A percentile compares a stretch with the other conserved stretches of the same genome.
These are phyloP conservation scores for Lasiosphaeriaceae sp. DNA, from an alignment of 495 filamentous ascomycete species.

Conservation along the genomic window DNA sequence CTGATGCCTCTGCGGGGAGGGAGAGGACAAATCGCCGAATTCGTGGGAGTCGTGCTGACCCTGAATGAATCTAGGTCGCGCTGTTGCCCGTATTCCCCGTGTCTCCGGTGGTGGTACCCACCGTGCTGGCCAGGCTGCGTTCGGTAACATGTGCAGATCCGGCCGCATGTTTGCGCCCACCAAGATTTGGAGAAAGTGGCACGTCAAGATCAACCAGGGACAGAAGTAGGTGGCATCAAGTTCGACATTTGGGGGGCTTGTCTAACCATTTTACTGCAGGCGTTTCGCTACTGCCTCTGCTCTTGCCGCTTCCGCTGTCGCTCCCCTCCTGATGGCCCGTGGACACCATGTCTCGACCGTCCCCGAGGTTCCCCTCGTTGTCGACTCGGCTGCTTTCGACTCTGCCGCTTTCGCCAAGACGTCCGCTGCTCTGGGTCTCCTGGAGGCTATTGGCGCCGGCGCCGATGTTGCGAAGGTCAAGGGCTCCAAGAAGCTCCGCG, in stretches of 20 bases:
- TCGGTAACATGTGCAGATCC: constrained; percentile 99
- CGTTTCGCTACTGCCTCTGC: constrained; percentile 97
- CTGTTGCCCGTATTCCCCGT: constrained; percentile 99
- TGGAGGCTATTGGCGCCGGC: constrained; percentile 85
- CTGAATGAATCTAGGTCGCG: constrained; percentile 64
- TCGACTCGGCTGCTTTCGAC: constrained; percentile 83
- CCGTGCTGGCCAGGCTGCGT: constrained; percentile 98
- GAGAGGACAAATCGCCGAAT: background rate
- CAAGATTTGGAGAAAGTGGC: constrained; percentile 99
- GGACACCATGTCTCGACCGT: constrained; percentile 91
- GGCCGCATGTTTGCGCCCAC: constrained; percentile 99
- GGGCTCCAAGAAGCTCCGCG: constrained; percentile 87
- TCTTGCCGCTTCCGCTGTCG: constrained; percentile 90
- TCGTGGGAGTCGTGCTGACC: constrained; percentile 1
- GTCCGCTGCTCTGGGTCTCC: constrained; percentile 75
- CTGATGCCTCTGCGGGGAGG: background rate
- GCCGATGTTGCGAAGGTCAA: constrained; percentile 90
- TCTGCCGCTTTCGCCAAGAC: constrained; percentile 79
- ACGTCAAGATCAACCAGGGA: constrained; percentile 98
- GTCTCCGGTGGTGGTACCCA: constrained; percentile 99
- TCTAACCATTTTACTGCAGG: constrained; percentile 39
- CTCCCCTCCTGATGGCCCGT: constrained; percentile 90
- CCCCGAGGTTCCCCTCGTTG: constrained; percentile 93
- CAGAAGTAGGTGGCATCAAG: constrained; percentile 66
- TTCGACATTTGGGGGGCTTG: background rate